These are phyloP conservation scores for Fusarium proliferatum DNA, from an alignment of 2,329 filamentous ascomycete species.

Conservation along the genomic window DNA sequence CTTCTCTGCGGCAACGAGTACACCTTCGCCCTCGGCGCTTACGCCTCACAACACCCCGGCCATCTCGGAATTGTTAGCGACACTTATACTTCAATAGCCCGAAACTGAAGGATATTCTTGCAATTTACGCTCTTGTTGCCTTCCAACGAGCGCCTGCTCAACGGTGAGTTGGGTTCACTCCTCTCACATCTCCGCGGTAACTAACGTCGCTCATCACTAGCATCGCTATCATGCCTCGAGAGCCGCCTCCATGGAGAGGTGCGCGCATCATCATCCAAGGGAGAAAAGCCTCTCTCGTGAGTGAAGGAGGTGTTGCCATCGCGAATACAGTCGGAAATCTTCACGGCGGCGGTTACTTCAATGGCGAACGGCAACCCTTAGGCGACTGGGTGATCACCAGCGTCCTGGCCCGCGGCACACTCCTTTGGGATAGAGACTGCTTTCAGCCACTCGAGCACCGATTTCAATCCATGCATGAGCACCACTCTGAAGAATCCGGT, in stretches of 20 bases:
- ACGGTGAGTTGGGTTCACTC: fast-evolving
- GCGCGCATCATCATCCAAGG: fast-evolving
- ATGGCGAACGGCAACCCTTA: fast-evolving
- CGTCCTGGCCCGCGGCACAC: neutral
- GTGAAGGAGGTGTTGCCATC: neutral
- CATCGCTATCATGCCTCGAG: neutral
- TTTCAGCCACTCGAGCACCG: too few species aligned
- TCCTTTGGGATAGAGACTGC: too few species aligned
- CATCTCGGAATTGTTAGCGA: fast-evolving
- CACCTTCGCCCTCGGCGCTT: fast-evolving
- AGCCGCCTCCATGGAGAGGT: neutral
- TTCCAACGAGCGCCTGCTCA: fast-evolving
- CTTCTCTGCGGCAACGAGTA: neutral
- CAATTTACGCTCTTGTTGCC: fast-evolving
- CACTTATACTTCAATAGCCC: fast-evolving
- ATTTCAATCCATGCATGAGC: too few species aligned
- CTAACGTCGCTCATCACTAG: neutral
- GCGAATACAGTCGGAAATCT: neutral
- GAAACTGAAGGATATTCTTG: fast-evolving
- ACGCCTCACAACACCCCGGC: fast-evolving
- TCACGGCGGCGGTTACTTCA: fast-evolving
- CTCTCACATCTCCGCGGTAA: fast-evolving
- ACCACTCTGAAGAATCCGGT: too few species aligned
- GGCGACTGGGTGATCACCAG: neutral
- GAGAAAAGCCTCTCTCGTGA: too few species aligned